Evolutionary conservation across 2,329 filamentous ascomycete species (phyloP).

Genomic region (Colletotrichum sansevieriae): DNA sequence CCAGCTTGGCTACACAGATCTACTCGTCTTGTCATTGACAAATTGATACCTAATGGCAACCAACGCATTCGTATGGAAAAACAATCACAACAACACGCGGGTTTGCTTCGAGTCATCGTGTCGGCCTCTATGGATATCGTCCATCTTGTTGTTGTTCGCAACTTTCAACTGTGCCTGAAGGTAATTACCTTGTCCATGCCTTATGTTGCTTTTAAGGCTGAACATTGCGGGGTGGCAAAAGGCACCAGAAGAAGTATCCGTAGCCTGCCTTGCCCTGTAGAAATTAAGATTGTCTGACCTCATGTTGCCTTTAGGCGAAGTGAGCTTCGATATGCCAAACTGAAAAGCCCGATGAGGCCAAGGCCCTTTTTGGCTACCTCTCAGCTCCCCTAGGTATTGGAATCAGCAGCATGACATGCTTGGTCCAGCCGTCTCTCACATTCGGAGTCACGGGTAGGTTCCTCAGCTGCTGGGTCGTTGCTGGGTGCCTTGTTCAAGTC

Average conservation of each 20-base stretch:
- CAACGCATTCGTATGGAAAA: slow-evolving; percentile 7
- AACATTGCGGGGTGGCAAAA: too few species aligned
- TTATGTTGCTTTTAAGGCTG: too few species aligned
- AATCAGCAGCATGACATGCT: slow-evolving; percentile 2
- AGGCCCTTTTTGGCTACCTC: neutral
- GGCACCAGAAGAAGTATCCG: too few species aligned
- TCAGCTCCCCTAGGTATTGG: too few species aligned
- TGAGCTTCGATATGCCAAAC: slow-evolving; percentile 21
- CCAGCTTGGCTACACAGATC: slow-evolving; percentile 14
- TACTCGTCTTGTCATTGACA: slow-evolving; percentile 16
- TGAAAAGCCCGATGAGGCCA: neutral
- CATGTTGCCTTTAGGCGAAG: slow-evolving; percentile 27
- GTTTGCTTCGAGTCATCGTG: slow-evolving; percentile 24
- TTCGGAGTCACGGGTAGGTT: slow-evolving; percentile 34
- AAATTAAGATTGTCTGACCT: slow-evolving; percentile 29
- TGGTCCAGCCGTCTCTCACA: slow-evolving; percentile 40
- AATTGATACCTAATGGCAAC: slow-evolving; percentile 22
- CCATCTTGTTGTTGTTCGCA: too few species aligned
- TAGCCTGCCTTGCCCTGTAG: too few species aligned
- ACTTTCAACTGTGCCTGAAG: too few species aligned
- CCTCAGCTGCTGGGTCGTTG: neutral
- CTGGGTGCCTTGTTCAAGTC: slow-evolving; percentile 7
- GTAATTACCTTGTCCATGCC: too few species aligned
- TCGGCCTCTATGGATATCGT: neutral
- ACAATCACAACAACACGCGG: slow-evolving; percentile 11